Conservation (phyloP, 352 stramenopile species). For the Pythium dissotocum region DNA sequence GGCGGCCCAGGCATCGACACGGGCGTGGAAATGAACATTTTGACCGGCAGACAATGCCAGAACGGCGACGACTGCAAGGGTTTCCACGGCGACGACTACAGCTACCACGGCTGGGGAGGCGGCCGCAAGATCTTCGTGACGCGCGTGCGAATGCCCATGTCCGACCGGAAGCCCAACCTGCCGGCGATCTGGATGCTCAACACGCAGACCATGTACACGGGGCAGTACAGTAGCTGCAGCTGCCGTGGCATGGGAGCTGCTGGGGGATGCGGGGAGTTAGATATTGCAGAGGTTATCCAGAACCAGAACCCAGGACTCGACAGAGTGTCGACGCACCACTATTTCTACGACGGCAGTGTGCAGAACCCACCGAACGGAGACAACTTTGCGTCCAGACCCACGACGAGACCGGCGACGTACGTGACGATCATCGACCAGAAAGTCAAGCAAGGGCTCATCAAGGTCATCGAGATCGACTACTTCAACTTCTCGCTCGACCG, state of each 20-base stretch:
- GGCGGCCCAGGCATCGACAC: conserved; percentile 50
- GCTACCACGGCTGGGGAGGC: conserved; percentile 62
- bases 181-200: conserved; percentile 70
- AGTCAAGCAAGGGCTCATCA: conserved; percentile 43
- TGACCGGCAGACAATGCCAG: conserved; percentile 45
- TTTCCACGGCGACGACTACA: conserved; percentile 35
- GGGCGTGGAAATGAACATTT: conserved; percentile 69
- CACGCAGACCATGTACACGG: conserved; percentile 46
- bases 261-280: conserved; percentile 64
- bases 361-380: conserved; percentile 33
- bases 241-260: conserved; percentile 55
- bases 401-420: conserved; percentile 44
- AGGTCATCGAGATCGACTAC: conserved; percentile 57
- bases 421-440: conserved; percentile 59
- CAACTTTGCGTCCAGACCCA: conserved; percentile 48
- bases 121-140: conserved; percentile 72
- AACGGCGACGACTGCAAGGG: conserved; percentile 33
- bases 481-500: conserved; percentile 45
- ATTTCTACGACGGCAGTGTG: conserved; percentile 56
- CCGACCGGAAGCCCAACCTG: conserved; percentile 32
- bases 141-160: conserved; percentile 53
- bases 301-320: conserved; percentile 36
- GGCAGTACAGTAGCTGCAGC: conserved; percentile 63
- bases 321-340: conserved; percentile 62
- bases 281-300: conserved; percentile 65